Conservation (phyloP, 2,329 filamentous ascomycete genomes). For the Colletotrichum lentis region DNA sequence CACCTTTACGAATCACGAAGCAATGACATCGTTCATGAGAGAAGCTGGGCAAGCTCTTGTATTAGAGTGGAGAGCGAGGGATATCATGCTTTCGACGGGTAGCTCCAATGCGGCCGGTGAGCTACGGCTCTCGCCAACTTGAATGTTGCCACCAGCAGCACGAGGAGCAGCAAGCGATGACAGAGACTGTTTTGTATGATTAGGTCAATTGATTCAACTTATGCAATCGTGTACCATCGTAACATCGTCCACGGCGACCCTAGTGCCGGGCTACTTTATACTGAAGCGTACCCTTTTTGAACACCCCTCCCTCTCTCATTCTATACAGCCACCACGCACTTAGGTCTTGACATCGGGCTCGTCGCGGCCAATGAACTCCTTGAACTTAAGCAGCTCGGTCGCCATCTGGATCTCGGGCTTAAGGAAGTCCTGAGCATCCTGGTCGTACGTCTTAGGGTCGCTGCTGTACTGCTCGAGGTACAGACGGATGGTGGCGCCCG, state of each 20-base stretch:
- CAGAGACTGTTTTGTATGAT: background rate
- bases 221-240: constrained; percentile 37
- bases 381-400: constrained; percentile 85
- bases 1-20: background rate
- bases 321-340: constrained; percentile 20
- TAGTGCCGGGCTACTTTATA: constrained; percentile 33
- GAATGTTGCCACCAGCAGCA: background rate
- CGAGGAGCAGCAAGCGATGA: background rate
- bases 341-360: constrained; percentile 98
- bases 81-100: background rate
- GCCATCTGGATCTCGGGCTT: constrained; percentile 88
- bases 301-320: background rate
- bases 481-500: constrained; percentile 92
- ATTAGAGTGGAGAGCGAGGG: background rate
- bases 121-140: too few relatives aligned
- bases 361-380: constrained; percentile 90
- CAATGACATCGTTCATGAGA: background rate
- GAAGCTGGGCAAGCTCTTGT: background rate
- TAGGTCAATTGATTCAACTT: constrained; percentile 37
- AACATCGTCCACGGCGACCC: constrained; percentile 31
- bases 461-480: constrained; percentile 96
- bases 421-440: constrained; percentile 93
- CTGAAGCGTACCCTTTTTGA: constrained; percentile 29
- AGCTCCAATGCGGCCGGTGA: background rate
- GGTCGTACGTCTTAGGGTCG: constrained; percentile 77